These are phyloP conservation scores for Pythium chondricola DNA, from an alignment of 352 stramenopile genomes.

Conservation along the genomic window DNA sequence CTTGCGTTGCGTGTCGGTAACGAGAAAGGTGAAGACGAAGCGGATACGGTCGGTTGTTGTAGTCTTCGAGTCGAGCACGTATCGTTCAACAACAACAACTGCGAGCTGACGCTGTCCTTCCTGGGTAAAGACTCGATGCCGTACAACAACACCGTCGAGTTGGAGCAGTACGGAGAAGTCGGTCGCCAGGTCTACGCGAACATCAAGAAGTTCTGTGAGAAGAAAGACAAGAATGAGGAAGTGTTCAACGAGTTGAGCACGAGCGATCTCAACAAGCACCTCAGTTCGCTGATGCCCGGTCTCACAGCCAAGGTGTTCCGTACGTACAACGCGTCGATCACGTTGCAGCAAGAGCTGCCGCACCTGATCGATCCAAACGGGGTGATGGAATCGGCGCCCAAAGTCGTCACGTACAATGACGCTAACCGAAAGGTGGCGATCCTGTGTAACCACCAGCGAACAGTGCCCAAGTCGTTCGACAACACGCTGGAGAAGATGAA, in stretches of 20 bases:
- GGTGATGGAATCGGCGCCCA: constrained; percentile 70
- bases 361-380: constrained; percentile 45
- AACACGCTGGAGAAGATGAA: constrained; percentile 92
- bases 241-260: constrained; percentile 97
- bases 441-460: constrained; percentile 99
- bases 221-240: constrained; percentile 95
- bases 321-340: constrained; percentile 99
- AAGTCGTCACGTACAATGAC: constrained; percentile 99
- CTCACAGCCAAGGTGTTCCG: constrained; percentile 99
- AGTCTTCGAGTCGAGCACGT: constrained; percentile 98
- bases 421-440: constrained; percentile 99
- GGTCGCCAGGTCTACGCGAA: constrained; percentile 94
- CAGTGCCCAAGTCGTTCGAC: constrained; percentile 97
- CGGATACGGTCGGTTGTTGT: constrained; percentile 99
- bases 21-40: constrained; percentile 98
- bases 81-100: constrained; percentile 91
- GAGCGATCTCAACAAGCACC: constrained; percentile 96
- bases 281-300: constrained; percentile 98
- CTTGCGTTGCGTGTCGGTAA: constrained; percentile 99
- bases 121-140: constrained; percentile 99
- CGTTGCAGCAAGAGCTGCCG: constrained; percentile 96
- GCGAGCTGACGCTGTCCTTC: constrained; percentile 98
- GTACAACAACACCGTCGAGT: constrained; percentile 99
- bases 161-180: constrained; percentile 86
- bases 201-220: constrained; percentile 93